A percentile compares a stretch with the other conserved stretches of the same genome.
phyloP scores from a whole-genome alignment of 352 stramenopile genomes.

The Phytopythium aichiense region DNA sequence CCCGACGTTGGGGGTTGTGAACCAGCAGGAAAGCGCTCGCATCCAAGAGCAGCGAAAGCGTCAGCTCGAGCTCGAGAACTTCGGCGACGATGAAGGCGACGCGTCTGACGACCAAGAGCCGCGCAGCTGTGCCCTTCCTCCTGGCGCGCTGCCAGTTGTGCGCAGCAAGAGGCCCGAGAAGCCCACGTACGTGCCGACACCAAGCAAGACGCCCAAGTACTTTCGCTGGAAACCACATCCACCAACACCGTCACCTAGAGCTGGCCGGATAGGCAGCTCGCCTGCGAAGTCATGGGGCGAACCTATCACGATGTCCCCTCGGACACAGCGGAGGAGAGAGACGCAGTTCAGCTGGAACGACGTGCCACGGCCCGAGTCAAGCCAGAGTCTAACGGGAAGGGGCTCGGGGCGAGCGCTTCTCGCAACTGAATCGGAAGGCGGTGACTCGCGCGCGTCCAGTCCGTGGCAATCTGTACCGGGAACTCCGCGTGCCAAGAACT shows the following conservation, averaged over 20 bases:
- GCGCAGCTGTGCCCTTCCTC: conserved; percentile 11
- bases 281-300: conserved; percentile 4
- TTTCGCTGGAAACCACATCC: conserved; percentile 53
- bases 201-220: conserved; percentile 52
- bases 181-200: conserved; percentile 26
- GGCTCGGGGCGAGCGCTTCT: not conserved
- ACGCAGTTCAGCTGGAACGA: conserved; percentile 7
- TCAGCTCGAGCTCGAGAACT: conserved; percentile 6
- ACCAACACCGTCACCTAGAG: not conserved
- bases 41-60: conserved; percentile 29
- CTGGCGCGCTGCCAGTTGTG: conserved; percentile 51
- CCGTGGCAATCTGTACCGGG: conserved; percentile 3
- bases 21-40: conserved; percentile 27
- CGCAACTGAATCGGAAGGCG: not conserved
- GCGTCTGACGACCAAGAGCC: conserved; percentile 2
- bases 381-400: not conserved
- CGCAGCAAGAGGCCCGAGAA: conserved; percentile 39
- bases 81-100: conserved; percentile 13
- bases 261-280: not conserved
- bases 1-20: conserved; percentile 45
- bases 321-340: conserved; percentile 12
- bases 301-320: conserved; percentile 14
- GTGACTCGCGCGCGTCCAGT: not conserved
- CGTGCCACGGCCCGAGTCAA: conserved; percentile 1
- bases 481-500: conserved; percentile 15